Base-by-base conservation (phyloP, 805 yeast species). In the Vanderwaltozyma polyspora region DNA sequence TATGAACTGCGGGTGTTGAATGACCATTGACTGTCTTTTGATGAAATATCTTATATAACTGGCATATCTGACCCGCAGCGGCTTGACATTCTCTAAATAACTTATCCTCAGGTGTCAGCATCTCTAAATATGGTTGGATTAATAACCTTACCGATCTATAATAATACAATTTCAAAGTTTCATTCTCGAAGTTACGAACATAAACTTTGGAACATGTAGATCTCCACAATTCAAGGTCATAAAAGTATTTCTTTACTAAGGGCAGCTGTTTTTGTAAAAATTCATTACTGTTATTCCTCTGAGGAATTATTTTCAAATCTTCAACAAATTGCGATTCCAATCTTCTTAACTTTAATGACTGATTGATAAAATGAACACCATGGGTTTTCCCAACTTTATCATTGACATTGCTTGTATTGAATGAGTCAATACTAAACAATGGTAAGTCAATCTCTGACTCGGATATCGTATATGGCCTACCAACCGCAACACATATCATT, bases 41-140 rank as follows among this genome's bases (percentile, higher is more conserved):
- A 52, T 74, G 79, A 49, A 73, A 75, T 11, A 70, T 74, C 42
- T 75, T 73, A 49, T 74, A 72, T 18, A 75, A 59, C 43, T 72
- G 79, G 47, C 82, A 75, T 26, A 76, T 71, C 49, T 74, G 79
- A 19, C 82, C 83, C 1, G 82, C 80, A 17, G 80, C 81, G 2
- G 78, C 77, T 48, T 76, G 82, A 51, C 83, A 76, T 51, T 76
- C 80, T 34, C 68, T 63, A 49, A 76, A 75, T 21, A 76, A 55
- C 31, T 70, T 61, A 49, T 74, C 76, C 45, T 69, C 72, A 5
- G 82, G 81, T 38, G 72, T 73, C 44, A 76, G 53, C 5, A 74
- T 53, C 45, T 75, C 82, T 37, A 76, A 48, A 49, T 72, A 76
- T 9, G 84, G 84, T 47, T 76, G 82, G 34, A 76, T 67, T 39